phyloP scores from a whole-genome alignment of 2,329 filamentous ascomycete genomes.

The Sporothrix globosa region DNA sequence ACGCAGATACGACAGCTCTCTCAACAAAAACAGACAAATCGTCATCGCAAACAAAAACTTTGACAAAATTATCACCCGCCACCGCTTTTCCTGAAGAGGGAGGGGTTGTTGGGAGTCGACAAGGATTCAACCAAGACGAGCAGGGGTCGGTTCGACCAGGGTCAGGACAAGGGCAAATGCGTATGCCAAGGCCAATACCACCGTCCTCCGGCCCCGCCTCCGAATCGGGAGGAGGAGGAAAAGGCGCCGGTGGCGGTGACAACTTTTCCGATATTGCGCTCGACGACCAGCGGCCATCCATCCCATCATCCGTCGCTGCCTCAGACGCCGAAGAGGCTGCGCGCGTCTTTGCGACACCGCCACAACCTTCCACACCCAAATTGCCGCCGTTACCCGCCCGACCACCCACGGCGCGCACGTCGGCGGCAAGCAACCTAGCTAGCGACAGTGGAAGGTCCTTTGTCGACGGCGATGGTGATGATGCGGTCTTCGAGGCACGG shows the following conservation, averaged over 20 bases:
- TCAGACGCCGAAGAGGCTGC: conserved; percentile 19
- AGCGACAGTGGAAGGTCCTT: conserved; percentile 5
- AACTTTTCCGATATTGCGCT: conserved; percentile 25
- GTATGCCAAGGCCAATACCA: conserved; percentile 11
- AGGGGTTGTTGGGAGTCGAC: conserved; percentile 20
- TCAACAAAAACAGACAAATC: neutral
- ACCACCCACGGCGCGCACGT: conserved; percentile 1
- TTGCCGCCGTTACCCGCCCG: conserved; percentile 16
- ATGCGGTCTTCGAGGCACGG: neutral
- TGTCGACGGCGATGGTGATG: conserved; percentile 2
- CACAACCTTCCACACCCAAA: conserved; percentile 1
- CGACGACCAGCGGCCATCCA: neutral
- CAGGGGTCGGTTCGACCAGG: conserved; percentile 21
- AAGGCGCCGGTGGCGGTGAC: neutral
- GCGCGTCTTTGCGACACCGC: conserved; percentile 20
- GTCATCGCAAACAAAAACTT: conserved; percentile 4
- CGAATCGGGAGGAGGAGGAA: neutral
- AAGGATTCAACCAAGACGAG: conserved; percentile 16
- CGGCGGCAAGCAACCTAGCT: neutral
- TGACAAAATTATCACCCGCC: conserved; percentile 16
- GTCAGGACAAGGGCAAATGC: neutral
- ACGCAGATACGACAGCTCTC: neutral
- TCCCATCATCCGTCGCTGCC: neutral
- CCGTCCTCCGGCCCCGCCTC: conserved; percentile 22
- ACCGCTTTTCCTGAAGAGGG: conserved; percentile 22